Conservation (phyloP, 768 basidiomycete genomes). For the Tulasnella sp. region DNA sequence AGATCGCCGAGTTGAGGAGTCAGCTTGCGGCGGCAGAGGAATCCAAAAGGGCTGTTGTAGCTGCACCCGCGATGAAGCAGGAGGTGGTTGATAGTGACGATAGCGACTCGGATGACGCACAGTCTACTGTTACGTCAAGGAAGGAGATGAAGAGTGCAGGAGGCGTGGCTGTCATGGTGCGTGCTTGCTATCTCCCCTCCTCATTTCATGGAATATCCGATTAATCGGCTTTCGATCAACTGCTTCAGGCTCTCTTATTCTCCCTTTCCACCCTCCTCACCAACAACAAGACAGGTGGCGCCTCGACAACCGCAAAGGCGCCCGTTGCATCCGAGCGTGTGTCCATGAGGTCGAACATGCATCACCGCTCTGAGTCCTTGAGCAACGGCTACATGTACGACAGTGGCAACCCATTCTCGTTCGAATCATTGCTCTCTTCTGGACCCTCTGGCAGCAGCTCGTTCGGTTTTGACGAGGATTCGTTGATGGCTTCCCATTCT, state of each 20-base stretch:
- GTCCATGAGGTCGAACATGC: not conserved
- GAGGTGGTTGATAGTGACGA: not conserved
- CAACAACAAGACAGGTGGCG: not conserved
- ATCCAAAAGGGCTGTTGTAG: not conserved
- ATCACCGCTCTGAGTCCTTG: not conserved
- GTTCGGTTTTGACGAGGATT: conserved; percentile 12
- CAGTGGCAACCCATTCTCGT: not conserved
- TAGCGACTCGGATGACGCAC: conserved; percentile 11
- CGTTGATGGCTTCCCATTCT: not conserved
- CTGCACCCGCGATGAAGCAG: not conserved
- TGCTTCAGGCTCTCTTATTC: conserved; percentile 15
- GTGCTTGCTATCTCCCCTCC: too few relatives aligned
- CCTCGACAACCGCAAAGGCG: not conserved
- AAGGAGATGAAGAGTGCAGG: conserved; percentile 18
- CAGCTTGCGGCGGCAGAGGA: not conserved
- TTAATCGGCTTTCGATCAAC: not conserved
- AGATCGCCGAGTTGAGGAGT: not conserved
- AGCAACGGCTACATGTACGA: not conserved
- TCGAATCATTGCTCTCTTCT: not conserved
- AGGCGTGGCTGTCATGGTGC: conserved; percentile 23
- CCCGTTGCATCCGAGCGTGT: conserved; percentile 5
- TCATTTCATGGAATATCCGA: too few relatives aligned
- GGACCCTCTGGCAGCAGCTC: not conserved
- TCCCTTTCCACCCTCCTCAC: conserved; percentile 17
- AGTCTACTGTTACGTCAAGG: conserved; percentile 1